These are phyloP conservation scores for Debaryomyces castellii DNA, from an alignment of 805 yeast species.

Conservation along the genomic window DNA sequence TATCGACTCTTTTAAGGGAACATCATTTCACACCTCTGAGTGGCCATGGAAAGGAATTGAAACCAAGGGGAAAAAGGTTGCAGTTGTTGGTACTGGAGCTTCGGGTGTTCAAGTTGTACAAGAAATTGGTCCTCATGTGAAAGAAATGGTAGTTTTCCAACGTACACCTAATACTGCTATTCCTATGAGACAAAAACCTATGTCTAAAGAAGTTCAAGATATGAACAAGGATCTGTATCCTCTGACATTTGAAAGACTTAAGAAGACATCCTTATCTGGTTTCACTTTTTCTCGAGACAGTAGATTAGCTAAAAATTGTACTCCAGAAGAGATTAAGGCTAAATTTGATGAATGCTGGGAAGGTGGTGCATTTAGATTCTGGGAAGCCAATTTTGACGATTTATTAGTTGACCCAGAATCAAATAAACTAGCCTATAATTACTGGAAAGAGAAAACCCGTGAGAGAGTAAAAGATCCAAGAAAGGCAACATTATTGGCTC, in stretches of 20 bases:
- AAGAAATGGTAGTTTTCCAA: conserved; percentile 13
- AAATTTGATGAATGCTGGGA: conserved; percentile 17
- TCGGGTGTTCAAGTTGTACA: conserved; percentile 26
- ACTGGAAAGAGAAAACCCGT: conserved; percentile 16
- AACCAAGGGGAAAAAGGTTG: conserved; percentile 20
- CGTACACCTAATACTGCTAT: conserved; percentile 11
- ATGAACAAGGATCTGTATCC: conserved; percentile 3
- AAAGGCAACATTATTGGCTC: conserved; percentile 16
- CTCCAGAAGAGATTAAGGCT: conserved; percentile 12
- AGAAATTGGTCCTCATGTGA: conserved; percentile 17
- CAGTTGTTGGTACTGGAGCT: conserved; percentile 33
- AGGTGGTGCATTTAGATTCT: conserved; percentile 23
- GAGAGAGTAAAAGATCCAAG: conserved; percentile 17
- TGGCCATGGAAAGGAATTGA: conserved; percentile 24
- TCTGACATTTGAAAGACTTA: conserved; percentile 10
- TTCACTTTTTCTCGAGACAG: not conserved
- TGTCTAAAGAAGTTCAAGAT: conserved; percentile 6
- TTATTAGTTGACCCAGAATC: conserved; percentile 12
- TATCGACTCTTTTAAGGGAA: conserved; percentile 20
- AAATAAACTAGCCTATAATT: conserved; percentile 15
- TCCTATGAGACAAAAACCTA: conserved; percentile 15
- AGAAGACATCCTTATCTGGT: conserved; percentile 1
- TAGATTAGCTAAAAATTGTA: conserved; percentile 6
- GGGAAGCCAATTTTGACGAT: conserved; percentile 21
- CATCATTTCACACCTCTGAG: conserved; percentile 24